phyloP scores from a whole-genome alignment of 2,329 filamentous ascomycete species.

The Moelleriella libera region DNA sequence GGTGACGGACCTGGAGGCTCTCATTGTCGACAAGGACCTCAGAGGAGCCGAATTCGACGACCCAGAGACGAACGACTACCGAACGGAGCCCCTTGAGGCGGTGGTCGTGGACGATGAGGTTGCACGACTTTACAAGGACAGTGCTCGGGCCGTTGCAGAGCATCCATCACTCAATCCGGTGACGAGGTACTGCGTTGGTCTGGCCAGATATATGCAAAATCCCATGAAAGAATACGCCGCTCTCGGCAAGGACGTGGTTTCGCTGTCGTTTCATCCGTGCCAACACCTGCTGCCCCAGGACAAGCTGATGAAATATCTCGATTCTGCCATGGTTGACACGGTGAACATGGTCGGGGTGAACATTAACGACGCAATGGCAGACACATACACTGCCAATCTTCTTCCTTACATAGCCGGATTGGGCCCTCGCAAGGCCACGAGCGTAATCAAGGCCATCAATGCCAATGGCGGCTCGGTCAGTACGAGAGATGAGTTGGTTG shows the following conservation, averaged over 20 bases:
- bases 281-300: slow-evolving; percentile 82
- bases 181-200: slow-evolving; percentile 75
- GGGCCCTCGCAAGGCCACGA: slow-evolving; percentile 83
- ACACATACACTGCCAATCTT: slow-evolving; percentile 72
- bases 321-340: slow-evolving; percentile 97
- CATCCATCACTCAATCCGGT: slow-evolving; percentile 69
- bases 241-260: slow-evolving; percentile 74
- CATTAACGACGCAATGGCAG: slow-evolving; percentile 78
- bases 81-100: slow-evolving; percentile 71
- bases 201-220: slow-evolving; percentile 87
- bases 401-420: slow-evolving; percentile 85
- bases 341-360: slow-evolving; percentile 94
- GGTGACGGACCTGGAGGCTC: slow-evolving; percentile 63
- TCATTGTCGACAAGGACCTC: slow-evolving; percentile 66
- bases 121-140: slow-evolving; percentile 90
- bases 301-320: slow-evolving; percentile 71
- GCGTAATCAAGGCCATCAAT: slow-evolving; percentile 61
- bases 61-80: slow-evolving; percentile 57
- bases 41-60: slow-evolving; percentile 74
- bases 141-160: slow-evolving; percentile 61
- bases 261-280: slow-evolving; percentile 76
- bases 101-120: slow-evolving; percentile 93
- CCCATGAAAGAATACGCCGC: slow-evolving; percentile 94
- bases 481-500: slow-evolving; percentile 76
- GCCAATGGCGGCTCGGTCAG: slow-evolving; percentile 77